These are phyloP conservation scores for Termitomyces titanicus DNA, from an alignment of 768 basidiomycete species.

Conservation along the genomic window DNA sequence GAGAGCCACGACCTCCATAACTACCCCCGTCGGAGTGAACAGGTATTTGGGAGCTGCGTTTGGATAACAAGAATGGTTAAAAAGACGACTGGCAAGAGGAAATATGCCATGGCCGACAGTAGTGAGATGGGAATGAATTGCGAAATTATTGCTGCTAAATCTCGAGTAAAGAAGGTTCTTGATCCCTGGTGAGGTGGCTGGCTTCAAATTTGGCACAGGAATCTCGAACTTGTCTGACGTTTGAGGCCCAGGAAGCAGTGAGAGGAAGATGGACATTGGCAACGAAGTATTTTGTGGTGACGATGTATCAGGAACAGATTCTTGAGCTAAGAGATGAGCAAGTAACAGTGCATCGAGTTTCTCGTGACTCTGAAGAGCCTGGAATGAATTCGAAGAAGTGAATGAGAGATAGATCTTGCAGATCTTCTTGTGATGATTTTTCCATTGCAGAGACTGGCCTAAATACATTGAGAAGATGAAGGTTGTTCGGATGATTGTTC, in stretches of 20 bases:
- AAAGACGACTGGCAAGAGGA: conserved; percentile 71
- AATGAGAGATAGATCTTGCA: conserved; percentile 57
- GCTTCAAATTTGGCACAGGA: conserved; percentile 31
- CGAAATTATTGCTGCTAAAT: conserved; percentile 82
- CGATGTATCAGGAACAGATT: conserved; percentile 13
- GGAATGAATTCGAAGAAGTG: conserved; percentile 41
- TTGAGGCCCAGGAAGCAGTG: conserved; percentile 42
- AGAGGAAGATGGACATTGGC: conserved; percentile 32
- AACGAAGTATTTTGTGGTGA: conserved; percentile 20
- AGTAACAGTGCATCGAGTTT: conserved; percentile 61
- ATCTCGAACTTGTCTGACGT: conserved; percentile 8
- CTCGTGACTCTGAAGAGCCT: conserved; percentile 48
- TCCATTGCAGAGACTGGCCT: conserved; percentile 76
- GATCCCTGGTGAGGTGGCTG: conserved; percentile 21
- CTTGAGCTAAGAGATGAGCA: conserved; percentile 54
- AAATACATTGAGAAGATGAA: conserved; percentile 1
- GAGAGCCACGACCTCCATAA: conserved; percentile 67
- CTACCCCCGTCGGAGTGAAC: conserved; percentile 33
- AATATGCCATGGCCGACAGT: conserved; percentile 74
- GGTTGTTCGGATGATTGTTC: not conserved
- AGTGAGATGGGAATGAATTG: conserved; percentile 68
- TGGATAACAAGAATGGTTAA: conserved; percentile 81
- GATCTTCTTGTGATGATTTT: conserved; percentile 58
- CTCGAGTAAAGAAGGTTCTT: conserved; percentile 44
- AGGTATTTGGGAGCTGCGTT: conserved; percentile 66